These are phyloP conservation scores for Pythium insidiosum DNA, from an alignment of 352 stramenopile genomes.

Conservation along the genomic window DNA sequence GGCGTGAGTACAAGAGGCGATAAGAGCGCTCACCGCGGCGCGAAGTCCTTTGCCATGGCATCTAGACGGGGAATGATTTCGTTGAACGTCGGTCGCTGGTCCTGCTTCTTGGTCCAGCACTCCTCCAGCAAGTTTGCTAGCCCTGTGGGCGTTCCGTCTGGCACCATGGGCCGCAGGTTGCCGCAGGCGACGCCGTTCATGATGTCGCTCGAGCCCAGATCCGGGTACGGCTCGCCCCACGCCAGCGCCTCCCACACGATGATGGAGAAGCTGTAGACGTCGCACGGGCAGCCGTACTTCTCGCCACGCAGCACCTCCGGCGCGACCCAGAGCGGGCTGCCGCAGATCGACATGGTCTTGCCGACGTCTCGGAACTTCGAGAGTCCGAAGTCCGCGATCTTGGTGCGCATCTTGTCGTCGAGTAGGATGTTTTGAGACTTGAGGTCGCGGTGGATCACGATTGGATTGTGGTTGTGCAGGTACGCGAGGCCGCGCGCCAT, in stretches of 20 bases:
- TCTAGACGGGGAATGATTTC: conserved; percentile 77
- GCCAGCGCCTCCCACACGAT: conserved; percentile 82
- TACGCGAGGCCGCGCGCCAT: conserved; percentile 94
- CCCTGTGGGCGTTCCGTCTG: conserved; percentile 44
- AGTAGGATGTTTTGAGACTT: conserved; percentile 79
- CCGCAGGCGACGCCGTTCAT: conserved; percentile 78
- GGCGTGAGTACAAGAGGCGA: background rate
- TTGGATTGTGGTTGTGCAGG: conserved; percentile 95
- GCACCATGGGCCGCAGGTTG: conserved; percentile 64
- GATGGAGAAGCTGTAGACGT: conserved; percentile 88
- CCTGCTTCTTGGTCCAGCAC: conserved; percentile 82
- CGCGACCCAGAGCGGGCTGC: conserved; percentile 72
- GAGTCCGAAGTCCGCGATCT: conserved; percentile 77
- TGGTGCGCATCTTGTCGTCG: conserved; percentile 79
- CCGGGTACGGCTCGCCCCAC: conserved; percentile 73
- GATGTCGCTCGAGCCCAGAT: conserved; percentile 75
- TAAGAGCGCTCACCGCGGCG: conserved; percentile 6
- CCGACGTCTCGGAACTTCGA: conserved; percentile 82
- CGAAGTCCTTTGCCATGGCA: conserved; percentile 72
- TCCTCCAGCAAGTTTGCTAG: conserved; percentile 61
- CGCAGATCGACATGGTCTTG: conserved; percentile 85
- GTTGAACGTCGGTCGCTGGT: conserved; percentile 73
- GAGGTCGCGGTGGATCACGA: conserved; percentile 94
- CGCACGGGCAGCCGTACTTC: conserved; percentile 74
- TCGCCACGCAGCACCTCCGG: conserved; percentile 73